Conservation (phyloP, 1,139 yeast genomes). For the Magnusiomyces paraingens region DNA sequence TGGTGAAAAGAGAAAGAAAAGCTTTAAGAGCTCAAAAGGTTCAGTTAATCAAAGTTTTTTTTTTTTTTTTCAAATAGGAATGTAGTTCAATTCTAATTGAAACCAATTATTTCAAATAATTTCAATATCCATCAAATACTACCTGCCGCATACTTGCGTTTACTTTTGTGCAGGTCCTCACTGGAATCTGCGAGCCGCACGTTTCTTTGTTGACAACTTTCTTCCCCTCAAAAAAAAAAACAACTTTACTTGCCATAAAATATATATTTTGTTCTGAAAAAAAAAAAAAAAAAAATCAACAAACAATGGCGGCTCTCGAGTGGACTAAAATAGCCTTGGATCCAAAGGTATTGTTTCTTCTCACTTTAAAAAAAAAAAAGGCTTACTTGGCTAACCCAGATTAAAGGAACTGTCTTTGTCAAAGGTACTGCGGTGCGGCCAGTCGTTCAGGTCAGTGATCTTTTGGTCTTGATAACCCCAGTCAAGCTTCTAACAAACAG, state of each 20-base stretch:
- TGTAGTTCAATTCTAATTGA: no score
- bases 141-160: no score
- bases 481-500: slow-evolving; percentile 16
- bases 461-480: background rate
- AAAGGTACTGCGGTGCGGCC: slow-evolving; percentile 76
- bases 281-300: background rate
- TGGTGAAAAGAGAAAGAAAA: no score
- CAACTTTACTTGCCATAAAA: background rate
- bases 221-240: slow-evolving; percentile 7
- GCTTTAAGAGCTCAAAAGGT: no score
- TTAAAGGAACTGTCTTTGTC: slow-evolving; percentile 14
- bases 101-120: no score
- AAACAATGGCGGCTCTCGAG: background rate
- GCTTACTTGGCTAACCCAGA: background rate
- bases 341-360: background rate
- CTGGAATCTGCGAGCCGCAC: no score
- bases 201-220: background rate
- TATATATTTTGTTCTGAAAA: background rate
- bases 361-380: background rate
- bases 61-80: no score
- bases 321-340: slow-evolving; percentile 32
- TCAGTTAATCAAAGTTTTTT: no score
- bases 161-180: no score
- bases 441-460: slow-evolving; percentile 32
- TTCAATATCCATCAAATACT: no score